Conservation (phyloP, 176 grass and related monocot genomes). For the Rhynchospora tenuis region DNA sequence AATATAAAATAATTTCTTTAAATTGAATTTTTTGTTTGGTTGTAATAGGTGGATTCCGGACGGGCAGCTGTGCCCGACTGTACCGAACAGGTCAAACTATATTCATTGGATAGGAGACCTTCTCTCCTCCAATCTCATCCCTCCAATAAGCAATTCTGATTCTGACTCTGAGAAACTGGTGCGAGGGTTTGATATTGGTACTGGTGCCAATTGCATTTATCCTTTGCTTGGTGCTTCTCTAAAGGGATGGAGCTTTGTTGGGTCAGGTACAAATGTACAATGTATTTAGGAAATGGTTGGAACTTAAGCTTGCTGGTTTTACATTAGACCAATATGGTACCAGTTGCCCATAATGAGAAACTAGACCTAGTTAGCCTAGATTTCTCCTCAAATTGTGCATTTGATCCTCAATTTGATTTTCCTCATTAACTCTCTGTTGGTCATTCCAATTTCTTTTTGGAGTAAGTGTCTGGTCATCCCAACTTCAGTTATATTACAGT, state of each 20-base stretch:
- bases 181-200: neutral
- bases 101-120: constrained; percentile 96
- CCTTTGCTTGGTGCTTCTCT: constrained; percentile 88
- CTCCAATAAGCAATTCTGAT: constrained; percentile 15
- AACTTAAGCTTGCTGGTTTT: neutral
- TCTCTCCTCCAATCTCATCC: constrained; percentile 55
- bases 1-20: neutral
- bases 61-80: constrained; percentile 69
- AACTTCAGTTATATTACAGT: neutral
- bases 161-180: constrained; percentile 40
- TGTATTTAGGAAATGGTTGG: neutral
- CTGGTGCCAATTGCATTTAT: constrained; percentile 92
- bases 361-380: too few relatives aligned
- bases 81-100: constrained; percentile 89
- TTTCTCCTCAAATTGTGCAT: too few relatives aligned
- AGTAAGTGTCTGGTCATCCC: neutral
- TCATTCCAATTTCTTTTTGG: too few relatives aligned
- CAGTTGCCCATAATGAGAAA: neutral
- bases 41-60: constrained; percentile 87
- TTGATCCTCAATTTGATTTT: neutral
- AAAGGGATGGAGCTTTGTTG: constrained; percentile 42
- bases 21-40: constrained; percentile 1
- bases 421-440: too few relatives aligned
- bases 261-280: neutral
- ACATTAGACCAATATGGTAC: neutral